Evolutionary conservation across 2,329 filamentous ascomycete genomes (phyloP), one percentile per base, ranked within the genome.

Genomic region (Talaromyces islandicus): DNA sequence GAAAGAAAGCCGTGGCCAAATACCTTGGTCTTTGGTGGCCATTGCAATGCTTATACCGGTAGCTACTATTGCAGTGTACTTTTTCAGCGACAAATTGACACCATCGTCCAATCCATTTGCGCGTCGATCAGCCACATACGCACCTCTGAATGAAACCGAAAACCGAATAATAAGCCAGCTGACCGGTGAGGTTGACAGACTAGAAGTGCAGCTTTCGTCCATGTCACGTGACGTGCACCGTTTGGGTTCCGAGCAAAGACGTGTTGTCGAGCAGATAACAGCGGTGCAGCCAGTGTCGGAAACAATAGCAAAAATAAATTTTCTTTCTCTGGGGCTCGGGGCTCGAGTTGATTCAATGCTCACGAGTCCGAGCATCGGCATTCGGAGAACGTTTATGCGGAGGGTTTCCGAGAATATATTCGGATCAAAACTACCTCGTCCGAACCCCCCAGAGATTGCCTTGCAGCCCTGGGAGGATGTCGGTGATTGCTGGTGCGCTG

Each of bases 401-500:
- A 58, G 67, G 60, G 14, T 68, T 59, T 59, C 66, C 12, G 62
- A 66, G 11, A 64, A 21, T 41, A 62, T 24, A 58, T 61, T 48
- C n/a, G 65, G 4, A 35, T 41, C 43, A 7, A 53, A 46, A 21
- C 58, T 66, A 57, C 67, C 57, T 56, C 52, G 66, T 66, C 68
- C 72, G 14, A 63, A 67, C 21, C 75, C 80, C 1, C 80, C 82
- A 0, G 68, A 77, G n/a, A 73, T 80, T 0, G 91, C 89, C 0
- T 79, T 96, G 2, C 70, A 75, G 1, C 75, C 79, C 3, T 96
- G 92, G 91, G 79, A 86, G 10, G 90, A 96, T 54, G 83, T 88
- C 35, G 90, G 89, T 21, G 90, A 97, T 63, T 95, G 91, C 74
- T 97, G 91, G 89, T 97, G 93, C 72, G 86, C 88, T 4, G 60